Percentiles rank a stretch among this genome's conserved stretches.
phyloP scores from a whole-genome alignment of 1,284 basidiomycete genomes.

The Sporisorium sorghi region DNA sequence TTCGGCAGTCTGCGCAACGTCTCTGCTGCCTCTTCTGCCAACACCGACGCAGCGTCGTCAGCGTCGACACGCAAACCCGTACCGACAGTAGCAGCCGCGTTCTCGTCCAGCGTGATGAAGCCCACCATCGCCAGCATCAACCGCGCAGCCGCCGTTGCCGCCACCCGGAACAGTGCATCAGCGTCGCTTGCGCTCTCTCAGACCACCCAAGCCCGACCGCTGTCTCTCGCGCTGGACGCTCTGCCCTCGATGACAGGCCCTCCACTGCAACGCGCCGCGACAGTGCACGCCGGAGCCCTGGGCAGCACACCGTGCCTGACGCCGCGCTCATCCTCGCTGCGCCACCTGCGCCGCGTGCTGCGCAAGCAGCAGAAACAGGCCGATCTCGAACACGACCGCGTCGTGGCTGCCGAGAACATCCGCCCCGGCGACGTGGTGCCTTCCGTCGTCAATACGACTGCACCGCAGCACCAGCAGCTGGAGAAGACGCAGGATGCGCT shows the following conservation, averaged over 20 bases:
- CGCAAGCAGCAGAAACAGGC: conserved; percentile 41
- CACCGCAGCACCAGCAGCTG: background rate
- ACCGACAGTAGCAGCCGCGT: conserved; percentile 9
- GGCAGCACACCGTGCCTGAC: conserved; percentile 28
- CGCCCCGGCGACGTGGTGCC: conserved; percentile 32
- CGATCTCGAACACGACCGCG: conserved; percentile 24
- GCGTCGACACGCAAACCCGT: conserved; percentile 3
- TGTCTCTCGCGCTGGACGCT: background rate
- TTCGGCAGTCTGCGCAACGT: conserved; percentile 35
- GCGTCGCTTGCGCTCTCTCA: too few species aligned
- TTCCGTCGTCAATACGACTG: conserved; percentile 6
- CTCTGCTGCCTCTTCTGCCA: conserved; percentile 14
- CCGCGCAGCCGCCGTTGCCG: conserved; percentile 3
- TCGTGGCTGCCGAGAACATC: conserved; percentile 39
- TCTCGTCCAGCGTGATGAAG: conserved; percentile 41
- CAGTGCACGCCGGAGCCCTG: conserved; percentile 27
- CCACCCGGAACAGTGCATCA: conserved; percentile 6
- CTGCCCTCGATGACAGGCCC: background rate
- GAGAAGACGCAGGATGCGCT: background rate
- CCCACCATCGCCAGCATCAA: conserved; percentile 36
- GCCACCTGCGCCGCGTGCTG: conserved; percentile 39
- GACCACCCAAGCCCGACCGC: conserved; percentile 20
- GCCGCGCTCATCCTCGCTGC: conserved; percentile 42
- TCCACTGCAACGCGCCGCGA: conserved; percentile 31
- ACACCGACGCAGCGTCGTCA: background rate